These are phyloP conservation scores for Penicillium sp. DNA, from an alignment of 2,329 filamentous ascomycete species.

Conservation along the genomic window DNA sequence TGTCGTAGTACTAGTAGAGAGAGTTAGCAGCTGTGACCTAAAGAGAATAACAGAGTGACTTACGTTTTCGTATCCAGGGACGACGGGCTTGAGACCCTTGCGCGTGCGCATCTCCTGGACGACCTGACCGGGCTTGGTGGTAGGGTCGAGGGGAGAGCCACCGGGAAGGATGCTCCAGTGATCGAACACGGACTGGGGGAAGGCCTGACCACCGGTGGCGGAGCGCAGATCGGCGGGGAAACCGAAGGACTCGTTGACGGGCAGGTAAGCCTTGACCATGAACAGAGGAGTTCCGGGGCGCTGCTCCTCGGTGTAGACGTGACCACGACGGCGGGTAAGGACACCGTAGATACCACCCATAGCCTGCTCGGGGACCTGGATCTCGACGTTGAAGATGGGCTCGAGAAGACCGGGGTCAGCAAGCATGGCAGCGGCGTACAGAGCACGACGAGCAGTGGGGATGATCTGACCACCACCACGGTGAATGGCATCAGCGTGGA, in stretches of 20 bases:
- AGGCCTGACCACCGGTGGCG: constrained; percentile 93
- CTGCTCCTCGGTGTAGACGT: constrained; percentile 99
- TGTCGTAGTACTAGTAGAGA: constrained; percentile 85
- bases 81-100: constrained; percentile 98
- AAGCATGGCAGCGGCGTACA: constrained; percentile 90
- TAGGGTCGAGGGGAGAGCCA: constrained; percentile 84
- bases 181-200: constrained; percentile 98
- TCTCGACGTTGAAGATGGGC: constrained; percentile 98
- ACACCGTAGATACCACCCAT: constrained; percentile 99
- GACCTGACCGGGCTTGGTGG: constrained; percentile 78
- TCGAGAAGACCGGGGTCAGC: constrained; percentile 90
- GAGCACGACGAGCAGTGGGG: constrained; percentile 93
- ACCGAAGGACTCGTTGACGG: constrained; percentile 96
- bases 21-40: constrained; percentile 20
- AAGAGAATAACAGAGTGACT: constrained; percentile 49
- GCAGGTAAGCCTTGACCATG: constrained; percentile 97
- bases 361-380: constrained; percentile 96
- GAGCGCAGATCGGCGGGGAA: constrained; percentile 97
- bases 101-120: constrained; percentile 93
- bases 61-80: constrained; percentile 93
- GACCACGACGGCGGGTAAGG: constrained; percentile 94
- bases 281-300: constrained; percentile 97
- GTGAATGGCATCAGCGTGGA: constrained; percentile 99
- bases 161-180: constrained; percentile 97
- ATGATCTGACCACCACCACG: constrained; percentile 99